Evolutionary conservation across 805 yeast species (phyloP), one percentile per base, ranked within the genome.

Genomic region (Debaryomyces maramus): DNA sequence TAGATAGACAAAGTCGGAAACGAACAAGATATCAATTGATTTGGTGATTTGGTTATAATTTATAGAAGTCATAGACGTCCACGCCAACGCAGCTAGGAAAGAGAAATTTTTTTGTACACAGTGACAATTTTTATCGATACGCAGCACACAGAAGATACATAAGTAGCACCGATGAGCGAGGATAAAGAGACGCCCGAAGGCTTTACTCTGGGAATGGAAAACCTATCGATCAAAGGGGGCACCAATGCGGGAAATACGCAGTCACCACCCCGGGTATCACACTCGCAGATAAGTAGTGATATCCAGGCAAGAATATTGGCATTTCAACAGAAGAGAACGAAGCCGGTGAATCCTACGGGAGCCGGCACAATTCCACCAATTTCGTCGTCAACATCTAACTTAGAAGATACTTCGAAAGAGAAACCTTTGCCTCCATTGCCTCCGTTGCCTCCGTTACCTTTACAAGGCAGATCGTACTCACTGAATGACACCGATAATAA

Each of bases 251-350:
- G 13, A 19, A 23, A 22, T 18, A 4, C 36, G 20, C 44, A 39
- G 28, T 45, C 52, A 9, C 48, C 52, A 6, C 41, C 51, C 6
- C 16, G 41, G 15, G 22, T 47, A 16, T 26, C 44, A 16, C 61
- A 48, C 23, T 37, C 54, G 9, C 61, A 51, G 34, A 36, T 83
- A 36, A 81, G 76, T 51, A 83, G 93, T 8, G 91, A 86, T 46
- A 77, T 88, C 29, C 97, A 89, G 60, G 97, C 96, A 1, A 72
- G 93, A 47, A 74, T 90, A 26, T 66, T 85, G 59, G 96, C 96
- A 0, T 86, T 90, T 52, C 97, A 89, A 60, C 88, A 87, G 47
- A 81, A 84, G 54, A 76, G 97, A 50, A 45, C 61, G 11, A 59
- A 52, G 39, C 55, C 50, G 14, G 51, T n/a, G 22, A 22, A 33